A percentile compares a stretch with the other conserved stretches of the same genome.
These are phyloP conservation scores for Globisporangium okanoganense DNA, from an alignment of 352 stramenopile species.

Conservation along the genomic window DNA sequence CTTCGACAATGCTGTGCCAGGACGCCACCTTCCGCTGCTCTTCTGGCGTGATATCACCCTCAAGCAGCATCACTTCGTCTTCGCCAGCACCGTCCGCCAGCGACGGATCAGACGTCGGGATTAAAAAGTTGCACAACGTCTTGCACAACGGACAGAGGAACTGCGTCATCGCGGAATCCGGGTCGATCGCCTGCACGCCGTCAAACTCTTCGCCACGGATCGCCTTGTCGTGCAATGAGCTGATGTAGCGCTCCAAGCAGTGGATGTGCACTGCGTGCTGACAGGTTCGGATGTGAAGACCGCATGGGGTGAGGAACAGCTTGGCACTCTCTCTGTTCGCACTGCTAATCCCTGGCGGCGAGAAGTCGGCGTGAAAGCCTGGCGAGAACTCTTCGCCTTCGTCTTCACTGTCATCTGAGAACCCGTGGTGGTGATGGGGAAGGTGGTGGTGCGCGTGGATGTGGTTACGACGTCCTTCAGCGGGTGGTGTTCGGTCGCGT, in stretches of 20 bases:
- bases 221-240: slow-evolving; percentile 81
- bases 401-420: slow-evolving; percentile 48
- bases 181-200: slow-evolving; percentile 84
- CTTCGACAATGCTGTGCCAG: slow-evolving; percentile 61
- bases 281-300: slow-evolving; percentile 81
- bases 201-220: slow-evolving; percentile 88
- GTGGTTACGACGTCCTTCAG: slow-evolving; percentile 18
- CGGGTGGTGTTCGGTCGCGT: slow-evolving; percentile 5
- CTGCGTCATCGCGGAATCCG: slow-evolving; percentile 86
- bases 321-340: slow-evolving; percentile 50
- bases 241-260: slow-evolving; percentile 86
- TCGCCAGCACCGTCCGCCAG: background rate
- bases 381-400: slow-evolving; percentile 42
- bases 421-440: slow-evolving; percentile 25
- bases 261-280: slow-evolving; percentile 85
- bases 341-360: slow-evolving; percentile 40
- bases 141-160: slow-evolving; percentile 93
- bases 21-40: slow-evolving; percentile 11
- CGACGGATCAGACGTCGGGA: slow-evolving; percentile 68
- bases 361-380: slow-evolving; percentile 37
- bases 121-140: slow-evolving; percentile 89
- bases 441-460: slow-evolving; percentile 19
- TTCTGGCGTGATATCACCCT: slow-evolving; percentile 13
- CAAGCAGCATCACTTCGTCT: slow-evolving; percentile 12
- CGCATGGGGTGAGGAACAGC: slow-evolving; percentile 72